phyloP scores from a whole-genome alignment of 2,329 filamentous ascomycete species.

The Apiospora rasikravindrae region DNA sequence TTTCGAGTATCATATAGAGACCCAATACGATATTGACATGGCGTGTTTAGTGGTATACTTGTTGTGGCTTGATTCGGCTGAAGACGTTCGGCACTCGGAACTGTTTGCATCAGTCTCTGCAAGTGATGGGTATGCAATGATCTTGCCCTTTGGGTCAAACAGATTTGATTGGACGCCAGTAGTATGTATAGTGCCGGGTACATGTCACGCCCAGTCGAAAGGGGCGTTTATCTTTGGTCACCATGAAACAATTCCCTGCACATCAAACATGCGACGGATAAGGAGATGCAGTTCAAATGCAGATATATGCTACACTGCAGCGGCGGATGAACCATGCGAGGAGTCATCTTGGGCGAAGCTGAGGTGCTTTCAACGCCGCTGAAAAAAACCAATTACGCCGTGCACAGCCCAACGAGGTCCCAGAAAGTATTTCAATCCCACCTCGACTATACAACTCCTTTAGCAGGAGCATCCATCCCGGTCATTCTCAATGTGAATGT shows the following conservation, averaged over 20 bases:
- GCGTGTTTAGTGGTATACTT: no score
- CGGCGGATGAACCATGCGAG: neutral
- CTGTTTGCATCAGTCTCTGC: no score
- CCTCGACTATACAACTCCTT: neutral
- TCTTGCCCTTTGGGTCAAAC: neutral
- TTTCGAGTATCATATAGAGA: no score
- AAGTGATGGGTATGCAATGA: neutral
- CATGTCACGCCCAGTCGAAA: neutral
- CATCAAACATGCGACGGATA: neutral
- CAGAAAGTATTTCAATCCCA: conserved; percentile 10
- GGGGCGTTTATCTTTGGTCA: neutral
- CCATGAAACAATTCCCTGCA: neutral
- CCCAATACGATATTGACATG: no score
- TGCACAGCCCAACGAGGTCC: conserved; percentile 12
- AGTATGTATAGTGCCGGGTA: neutral
- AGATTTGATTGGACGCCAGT: neutral
- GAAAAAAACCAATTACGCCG: conserved; percentile 15
- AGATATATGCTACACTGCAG: conserved; percentile 5
- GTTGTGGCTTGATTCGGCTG: no score
- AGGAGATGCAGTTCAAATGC: conserved; percentile 4
- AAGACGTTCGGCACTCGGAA: no score
- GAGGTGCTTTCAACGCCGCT: neutral
- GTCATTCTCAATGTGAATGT: conserved; percentile 95
- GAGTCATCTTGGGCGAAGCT: conserved; percentile 4
- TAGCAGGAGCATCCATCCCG: conserved; percentile 93